Evolutionary conservation across 2,329 filamentous ascomycete genomes (phyloP).

Genomic region (Hansfordia pulvinata): DNA sequence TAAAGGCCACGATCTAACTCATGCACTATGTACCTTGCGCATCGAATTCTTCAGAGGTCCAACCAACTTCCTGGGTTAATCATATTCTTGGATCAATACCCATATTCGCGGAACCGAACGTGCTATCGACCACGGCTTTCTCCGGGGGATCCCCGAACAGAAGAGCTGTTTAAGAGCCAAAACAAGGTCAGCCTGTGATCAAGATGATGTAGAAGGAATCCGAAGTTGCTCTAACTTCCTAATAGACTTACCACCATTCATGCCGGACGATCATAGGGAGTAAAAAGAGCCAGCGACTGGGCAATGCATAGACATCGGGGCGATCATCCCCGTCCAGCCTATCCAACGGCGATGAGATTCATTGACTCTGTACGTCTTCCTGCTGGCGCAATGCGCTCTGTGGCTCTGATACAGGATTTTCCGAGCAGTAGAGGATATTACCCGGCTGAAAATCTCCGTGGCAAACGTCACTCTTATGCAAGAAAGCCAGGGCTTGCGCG

Average conservation of each 20-base stretch:
- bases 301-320: conserved; percentile 16
- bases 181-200: conserved; percentile 1
- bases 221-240: too few relatives aligned
- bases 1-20: too few relatives aligned
- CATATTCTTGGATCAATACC: too few relatives aligned
- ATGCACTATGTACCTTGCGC: too few relatives aligned
- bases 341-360: conserved; percentile 12
- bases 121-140: too few relatives aligned
- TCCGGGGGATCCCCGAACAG: conserved; percentile 12
- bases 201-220: conserved; percentile 2
- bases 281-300: conserved; percentile 11
- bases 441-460: conserved; percentile 25
- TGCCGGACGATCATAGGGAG: conserved; percentile 12
- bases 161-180: conserved; percentile 9
- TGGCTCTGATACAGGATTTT: conserved; percentile 11
- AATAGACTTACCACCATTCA: conserved; percentile 14
- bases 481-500: conserved; percentile 19
- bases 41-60: too few relatives aligned
- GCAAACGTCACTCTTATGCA: conserved; percentile 23
- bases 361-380: conserved; percentile 8
- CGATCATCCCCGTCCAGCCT: conserved; percentile 18
- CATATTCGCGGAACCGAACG: too few relatives aligned
- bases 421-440: conserved; percentile 21
- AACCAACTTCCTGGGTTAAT: too few relatives aligned
- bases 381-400: conserved; percentile 12